Base-by-base conservation (phyloP, 1,284 basidiomycete genomes). In the Serendipita sp. region DNA sequence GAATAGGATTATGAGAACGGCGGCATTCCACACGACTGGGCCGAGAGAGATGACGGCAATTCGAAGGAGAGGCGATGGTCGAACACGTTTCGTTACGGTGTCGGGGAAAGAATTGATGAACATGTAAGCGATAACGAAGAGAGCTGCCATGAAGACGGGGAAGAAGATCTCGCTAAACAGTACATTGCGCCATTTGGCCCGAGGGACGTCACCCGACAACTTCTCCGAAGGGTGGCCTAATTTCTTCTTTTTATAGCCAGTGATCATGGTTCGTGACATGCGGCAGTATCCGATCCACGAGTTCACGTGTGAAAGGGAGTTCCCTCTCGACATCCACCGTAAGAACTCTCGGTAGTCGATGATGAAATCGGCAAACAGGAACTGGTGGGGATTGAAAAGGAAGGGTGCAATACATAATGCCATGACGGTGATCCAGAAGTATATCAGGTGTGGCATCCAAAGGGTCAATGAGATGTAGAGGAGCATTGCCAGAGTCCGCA, bases 281-380 rank as follows among this genome's bases (percentile, higher is more conserved):
- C 93, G 88, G 73, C 93, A 97, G 75, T 96, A 97, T 0, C 93
- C 93, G 67, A 96, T 94, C 93, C 93, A 97, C 3, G 93, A 95
- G 74, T 95, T 97, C 71, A 83, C 89, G 75, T 96, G 93, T n/a
- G 91, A 91, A 26, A 91, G 82, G 61, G 93, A 95, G 75, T 97
- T 97, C 64, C 93, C 93, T 66, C 93, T 84, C 61, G 87, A 93
- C 92, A 97, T 96, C 93, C 93, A 97, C 67, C 93, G 82, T 68
- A 97, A 76, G 78, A 93, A 96, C 76, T 97, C 93, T 70, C 87
- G 82, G 74, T 97, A 97, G 74, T 97, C 93, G 70, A 96, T 91
- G 73, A 96, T 83, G 73, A 95, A 97, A 74, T 97, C 93, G 62
- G 91, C 82, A 73, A 91, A 87, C 30, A 91, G 89, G 76, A 97